A percentile compares a stretch with the other conserved stretches of the same genome.
Evolutionary conservation across 176 grass and related monocot genomes (phyloP).

Genomic region (Avena sativa): DNA sequence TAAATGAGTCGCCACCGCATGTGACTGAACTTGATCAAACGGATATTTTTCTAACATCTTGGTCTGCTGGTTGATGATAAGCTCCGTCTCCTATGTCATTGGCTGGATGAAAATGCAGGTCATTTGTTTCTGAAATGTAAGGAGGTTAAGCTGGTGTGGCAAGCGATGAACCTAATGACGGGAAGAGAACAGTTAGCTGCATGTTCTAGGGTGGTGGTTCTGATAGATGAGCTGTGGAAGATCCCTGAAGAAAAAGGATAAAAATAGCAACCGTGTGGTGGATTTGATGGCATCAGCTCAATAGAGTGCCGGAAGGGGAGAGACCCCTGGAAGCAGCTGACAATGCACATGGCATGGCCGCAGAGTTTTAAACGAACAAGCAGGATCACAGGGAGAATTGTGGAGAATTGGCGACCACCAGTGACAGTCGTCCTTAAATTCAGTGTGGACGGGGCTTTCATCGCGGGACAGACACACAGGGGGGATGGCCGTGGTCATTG

Average conservation of each 20-base stretch:
- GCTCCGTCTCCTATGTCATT: not conserved
- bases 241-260: not conserved
- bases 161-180: not conserved
- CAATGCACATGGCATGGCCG: not conserved
- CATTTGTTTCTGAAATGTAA: not conserved
- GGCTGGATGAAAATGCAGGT: not conserved
- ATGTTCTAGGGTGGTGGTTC: not conserved
- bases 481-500: not conserved
- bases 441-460: not conserved
- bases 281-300: not conserved
- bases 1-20: not conserved
- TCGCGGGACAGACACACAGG: not conserved
- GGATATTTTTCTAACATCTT: not conserved
- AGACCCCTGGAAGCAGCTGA: not conserved
- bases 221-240: not conserved
- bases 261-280: not conserved
- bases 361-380: not conserved
- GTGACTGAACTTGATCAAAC: not conserved
- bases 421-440: not conserved
- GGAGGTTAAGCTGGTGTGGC: not conserved
- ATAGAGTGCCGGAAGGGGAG: not conserved
- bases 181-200: not conserved
- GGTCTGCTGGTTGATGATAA: not conserved
- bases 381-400: not conserved
- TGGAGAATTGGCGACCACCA: not conserved